phyloP scores from a whole-genome alignment of 208 protist species.

The Leptomonas seymouri region DNA sequence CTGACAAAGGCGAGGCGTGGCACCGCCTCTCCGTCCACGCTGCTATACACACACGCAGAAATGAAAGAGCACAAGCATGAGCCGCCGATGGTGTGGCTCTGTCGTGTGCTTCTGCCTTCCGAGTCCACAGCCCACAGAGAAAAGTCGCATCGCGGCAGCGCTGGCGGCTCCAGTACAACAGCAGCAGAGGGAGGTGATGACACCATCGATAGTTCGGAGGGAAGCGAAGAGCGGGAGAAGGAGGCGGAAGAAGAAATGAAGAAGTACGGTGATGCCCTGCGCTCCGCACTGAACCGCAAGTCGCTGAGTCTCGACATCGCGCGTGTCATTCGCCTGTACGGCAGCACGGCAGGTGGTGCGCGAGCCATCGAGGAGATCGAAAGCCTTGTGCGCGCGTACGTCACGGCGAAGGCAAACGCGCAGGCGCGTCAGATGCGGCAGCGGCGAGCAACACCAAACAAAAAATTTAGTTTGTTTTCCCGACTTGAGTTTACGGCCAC shows the following conservation, averaged over 20 bases:
- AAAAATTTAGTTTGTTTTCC: too few species aligned
- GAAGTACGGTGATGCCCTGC: slow-evolving; percentile 21
- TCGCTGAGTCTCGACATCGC: slow-evolving; percentile 45
- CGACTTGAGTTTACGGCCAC: too few species aligned
- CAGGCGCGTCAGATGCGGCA: slow-evolving; percentile 21
- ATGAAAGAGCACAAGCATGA: background rate
- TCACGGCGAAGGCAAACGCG: slow-evolving; percentile 23
- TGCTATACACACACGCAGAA: background rate
- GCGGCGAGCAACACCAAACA: background rate
- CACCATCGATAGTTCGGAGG: background rate
- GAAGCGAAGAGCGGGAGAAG: background rate
- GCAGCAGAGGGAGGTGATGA: too few species aligned
- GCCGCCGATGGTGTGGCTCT: slow-evolving; percentile 27
- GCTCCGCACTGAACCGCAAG: slow-evolving; percentile 31
- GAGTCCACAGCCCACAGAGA: background rate
- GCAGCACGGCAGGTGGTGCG: slow-evolving; percentile 36
- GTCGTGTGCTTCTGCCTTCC: slow-evolving; percentile 9
- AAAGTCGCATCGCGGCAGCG: background rate
- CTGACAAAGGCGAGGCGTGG: background rate
- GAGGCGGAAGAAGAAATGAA: background rate
- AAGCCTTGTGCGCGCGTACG: slow-evolving; percentile 28
- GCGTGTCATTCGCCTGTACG: slow-evolving; percentile 51
- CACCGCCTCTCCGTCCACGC: slow-evolving; percentile 1
- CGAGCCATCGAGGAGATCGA: slow-evolving; percentile 54
- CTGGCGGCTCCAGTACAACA: background rate